Base-by-base conservation (phyloP, 2,329 filamentous ascomycete species). In the Beauveria scarabaeidicola region DNA sequence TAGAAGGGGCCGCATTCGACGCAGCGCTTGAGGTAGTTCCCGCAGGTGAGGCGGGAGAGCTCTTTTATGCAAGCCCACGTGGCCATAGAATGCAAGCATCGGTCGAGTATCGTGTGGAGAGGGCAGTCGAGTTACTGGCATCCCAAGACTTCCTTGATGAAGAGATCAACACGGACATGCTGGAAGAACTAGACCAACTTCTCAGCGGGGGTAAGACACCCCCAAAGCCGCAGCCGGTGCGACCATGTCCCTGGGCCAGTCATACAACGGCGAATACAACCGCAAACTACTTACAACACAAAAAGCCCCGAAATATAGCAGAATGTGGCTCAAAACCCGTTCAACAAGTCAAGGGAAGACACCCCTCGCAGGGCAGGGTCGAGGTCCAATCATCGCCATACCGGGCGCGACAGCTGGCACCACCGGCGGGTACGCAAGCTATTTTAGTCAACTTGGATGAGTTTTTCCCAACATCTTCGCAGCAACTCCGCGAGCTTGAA, bases 401-500 rank as follows among this genome's bases (percentile, higher is more conserved):
- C 1, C 61, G 61, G 3, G 63, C 58, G 3, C 64, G 64, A 1
- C 67, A 70, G 41, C 48, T 60, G 41, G 51, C 60, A 2, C 72
- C 71, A 3, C 74, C 73, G 1, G 64, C 70, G 25, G 80, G 78
- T 63, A 84, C 81, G 0, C 81, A 83, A 61, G 71, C 76, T 9
- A 82, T 84, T n/a, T 69, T 83, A 9, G 69, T 75, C 44, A 74
- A 81, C 61, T 65, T 80, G 8, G 80, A 82, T 43, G 80, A 82
- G 58, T 77, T 83, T 62, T 80, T 83, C 48, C 81, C 81, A 0
- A 79, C 76, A n/a, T 74, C 79, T 0, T 82, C 80, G 0, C 82
- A 86, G 64, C 78, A 83, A 66, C 73, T 75, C 7, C 73, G 76
- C 19, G 82, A 85, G 66, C 69, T 85, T 2, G 76, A 78, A 36